These are phyloP conservation scores for Leavenworthia alabamica DNA, from an alignment of 345 rosid species.

Conservation along the genomic window DNA sequence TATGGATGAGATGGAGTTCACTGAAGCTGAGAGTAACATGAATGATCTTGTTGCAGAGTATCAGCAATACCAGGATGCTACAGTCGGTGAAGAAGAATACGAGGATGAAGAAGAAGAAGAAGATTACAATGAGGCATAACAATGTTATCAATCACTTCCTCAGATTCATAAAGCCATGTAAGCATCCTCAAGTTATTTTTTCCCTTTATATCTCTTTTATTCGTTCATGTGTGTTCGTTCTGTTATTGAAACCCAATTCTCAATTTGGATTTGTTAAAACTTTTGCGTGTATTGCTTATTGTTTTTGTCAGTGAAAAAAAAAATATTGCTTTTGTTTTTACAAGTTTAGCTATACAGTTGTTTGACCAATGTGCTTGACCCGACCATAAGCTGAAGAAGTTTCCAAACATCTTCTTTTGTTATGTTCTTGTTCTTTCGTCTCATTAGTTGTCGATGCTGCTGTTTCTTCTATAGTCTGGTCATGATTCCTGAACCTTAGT, in stretches of 20 bases:
- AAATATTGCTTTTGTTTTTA: slow-evolving; percentile 19
- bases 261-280: slow-evolving; percentile 16
- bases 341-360: not conserved
- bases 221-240: slow-evolving; percentile 15
- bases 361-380: not conserved
- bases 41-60: slow-evolving; percentile 41
- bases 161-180: slow-evolving; percentile 22
- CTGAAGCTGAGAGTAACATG: slow-evolving; percentile 41
- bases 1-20: slow-evolving; percentile 40
- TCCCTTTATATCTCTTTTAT: not conserved
- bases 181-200: not conserved
- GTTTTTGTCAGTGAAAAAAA: slow-evolving; percentile 25
- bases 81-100: slow-evolving; percentile 34
- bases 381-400: slow-evolving; percentile 10
- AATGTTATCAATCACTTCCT: not conserved
- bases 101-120: slow-evolving; percentile 36
- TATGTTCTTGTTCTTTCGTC: slow-evolving; percentile 48
- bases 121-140: slow-evolving; percentile 24
- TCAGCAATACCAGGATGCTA: slow-evolving; percentile 42
- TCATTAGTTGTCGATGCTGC: not conserved
- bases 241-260: slow-evolving; percentile 19
- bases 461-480: not conserved
- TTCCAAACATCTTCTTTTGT: slow-evolving; percentile 1
- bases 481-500: slow-evolving; percentile 19
- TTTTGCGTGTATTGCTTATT: slow-evolving; percentile 29